These are phyloP conservation scores for Microcos paniculata DNA, from an alignment of 345 rosid genomes.

Conservation along the genomic window DNA sequence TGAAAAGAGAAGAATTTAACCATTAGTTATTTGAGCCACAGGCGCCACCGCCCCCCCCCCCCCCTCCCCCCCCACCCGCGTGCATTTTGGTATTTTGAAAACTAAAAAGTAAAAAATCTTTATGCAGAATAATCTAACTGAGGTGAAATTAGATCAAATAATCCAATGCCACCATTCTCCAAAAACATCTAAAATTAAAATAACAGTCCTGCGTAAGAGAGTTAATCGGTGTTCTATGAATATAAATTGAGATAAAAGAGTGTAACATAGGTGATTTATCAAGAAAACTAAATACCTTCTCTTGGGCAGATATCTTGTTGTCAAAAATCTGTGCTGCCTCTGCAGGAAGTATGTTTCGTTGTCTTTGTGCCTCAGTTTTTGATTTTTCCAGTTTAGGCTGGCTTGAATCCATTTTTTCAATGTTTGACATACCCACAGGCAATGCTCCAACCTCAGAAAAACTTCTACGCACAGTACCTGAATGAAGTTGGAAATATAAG, in stretches of 20 bases:
- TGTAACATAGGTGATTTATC: background rate
- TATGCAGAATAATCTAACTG: background rate
- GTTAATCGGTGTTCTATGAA: background rate
- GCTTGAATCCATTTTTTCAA: slow-evolving; percentile 38
- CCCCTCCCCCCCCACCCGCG: too few species aligned
- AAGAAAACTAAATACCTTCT: slow-evolving; percentile 52
- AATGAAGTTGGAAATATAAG: slow-evolving; percentile 17
- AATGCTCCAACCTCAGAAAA: slow-evolving; percentile 37
- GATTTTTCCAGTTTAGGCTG: slow-evolving; percentile 63
- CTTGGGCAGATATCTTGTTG: slow-evolving; percentile 62
- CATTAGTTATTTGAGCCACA: background rate
- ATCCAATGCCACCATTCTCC: background rate
- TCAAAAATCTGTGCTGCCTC: slow-evolving; percentile 85
- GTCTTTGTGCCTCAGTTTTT: slow-evolving; percentile 66
- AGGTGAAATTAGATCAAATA: background rate
- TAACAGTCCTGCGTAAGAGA: background rate
- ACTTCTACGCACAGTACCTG: slow-evolving; percentile 39
- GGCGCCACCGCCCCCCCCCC: too few species aligned
- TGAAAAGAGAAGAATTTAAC: background rate
- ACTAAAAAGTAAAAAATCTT: background rate
- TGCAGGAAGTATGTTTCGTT: slow-evolving; percentile 56
- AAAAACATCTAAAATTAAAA: background rate
- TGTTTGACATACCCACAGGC: slow-evolving; percentile 32
- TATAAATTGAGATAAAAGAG: background rate
- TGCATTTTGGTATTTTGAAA: background rate